Evolutionary conservation across 352 stramenopile genomes (phyloP), one percentile per base, ranked within the genome.

Genomic region (Phytopythium vexans): DNA sequence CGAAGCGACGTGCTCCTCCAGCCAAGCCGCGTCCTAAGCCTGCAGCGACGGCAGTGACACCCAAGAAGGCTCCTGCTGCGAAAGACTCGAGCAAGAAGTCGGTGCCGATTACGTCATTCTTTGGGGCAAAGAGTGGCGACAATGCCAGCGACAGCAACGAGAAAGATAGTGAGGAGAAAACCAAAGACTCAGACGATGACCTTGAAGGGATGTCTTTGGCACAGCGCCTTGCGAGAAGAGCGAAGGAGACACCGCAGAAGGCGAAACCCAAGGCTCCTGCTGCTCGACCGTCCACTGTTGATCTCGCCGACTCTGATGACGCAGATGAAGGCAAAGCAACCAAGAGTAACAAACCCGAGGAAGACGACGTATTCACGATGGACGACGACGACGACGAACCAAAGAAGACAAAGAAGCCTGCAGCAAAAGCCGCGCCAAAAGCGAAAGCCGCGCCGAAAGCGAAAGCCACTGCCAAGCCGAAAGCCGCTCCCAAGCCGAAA

Each of bases 131-230:
- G 38, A 27, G 21, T 27, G 21, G 21, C 21, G 21, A 27, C 21
- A 27, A 27, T 27, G 21, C 21, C 21, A 27, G 21, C 21, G 59
- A 66, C 38, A 31, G 53, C 6, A 76, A 75, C 50, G 35, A 68
- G 47, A 42, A 62, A 10, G 42, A 50, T 32, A 60, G 62, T 16
- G 42, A 52, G 12, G 50, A 54, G 14, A 64, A 66, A 15, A 57
- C 60, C 33, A 74, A 81, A 42, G 70, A 74, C 42, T 67, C 64
- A 14, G 77, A 84, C 33, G 74, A 82, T 21, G 82, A 93, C 31
- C 45, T 89, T 0, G 82, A 92, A 35, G 76, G 90, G 9, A 64
- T 93, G 15, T 92, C 83, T 3, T 54, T 94, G 12, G 78, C 81
- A 1, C 75, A 95, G 48, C 67, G 83, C 8, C 65, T 93, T 49